These are phyloP conservation scores for Erythrophleum fordii DNA, from an alignment of 306 rosid species.

Conservation along the genomic window DNA sequence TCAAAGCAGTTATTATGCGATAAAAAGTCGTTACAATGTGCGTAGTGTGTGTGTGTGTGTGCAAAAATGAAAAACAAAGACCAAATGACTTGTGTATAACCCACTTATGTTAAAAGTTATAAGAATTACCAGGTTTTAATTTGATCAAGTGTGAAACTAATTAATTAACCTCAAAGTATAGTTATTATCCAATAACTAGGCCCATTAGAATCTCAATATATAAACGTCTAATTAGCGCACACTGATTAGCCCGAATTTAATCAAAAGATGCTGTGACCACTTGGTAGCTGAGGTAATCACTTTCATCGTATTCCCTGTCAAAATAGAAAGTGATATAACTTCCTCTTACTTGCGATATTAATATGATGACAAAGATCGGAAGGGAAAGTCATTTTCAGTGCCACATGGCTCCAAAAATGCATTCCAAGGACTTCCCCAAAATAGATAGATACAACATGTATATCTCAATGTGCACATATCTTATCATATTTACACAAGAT, in stretches of 20 bases:
- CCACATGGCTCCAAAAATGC: conserved; percentile 37
- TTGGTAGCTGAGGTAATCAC: conserved; percentile 18
- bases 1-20: too few species aligned
- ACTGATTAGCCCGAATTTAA: neutral
- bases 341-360: conserved; percentile 38
- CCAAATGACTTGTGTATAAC: too few species aligned
- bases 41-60: too few species aligned
- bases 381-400: conserved; percentile 37
- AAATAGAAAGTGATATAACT: conserved; percentile 16
- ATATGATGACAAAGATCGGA: conserved; percentile 19
- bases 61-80: too few species aligned
- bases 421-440: neutral
- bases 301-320: conserved; percentile 49
- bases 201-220: neutral
- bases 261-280: too few species aligned
- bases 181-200: neutral
- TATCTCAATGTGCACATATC: neutral
- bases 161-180: too few species aligned
- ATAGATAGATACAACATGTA: neutral
- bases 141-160: too few species aligned
- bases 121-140: neutral
- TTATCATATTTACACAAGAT: neutral
- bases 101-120: too few species aligned
- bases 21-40: too few species aligned
- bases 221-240: neutral